phyloP scores from a whole-genome alignment of 192 early-diverging fungal genomes.

The Podila verticillata region DNA sequence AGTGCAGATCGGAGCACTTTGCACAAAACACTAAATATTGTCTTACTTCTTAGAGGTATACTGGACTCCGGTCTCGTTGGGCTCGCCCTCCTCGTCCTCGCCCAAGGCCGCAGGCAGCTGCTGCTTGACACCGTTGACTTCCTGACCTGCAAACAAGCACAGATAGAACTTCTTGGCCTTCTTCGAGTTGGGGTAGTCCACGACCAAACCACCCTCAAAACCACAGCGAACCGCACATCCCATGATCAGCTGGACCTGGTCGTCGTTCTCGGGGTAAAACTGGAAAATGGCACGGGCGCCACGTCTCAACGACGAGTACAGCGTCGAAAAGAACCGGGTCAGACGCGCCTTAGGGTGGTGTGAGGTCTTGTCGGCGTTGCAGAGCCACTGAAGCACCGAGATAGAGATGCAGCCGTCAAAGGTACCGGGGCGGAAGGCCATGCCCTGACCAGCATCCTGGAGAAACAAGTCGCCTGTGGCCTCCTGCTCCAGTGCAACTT shows the following conservation, averaged over 20 bases:
- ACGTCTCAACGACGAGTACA: conserved; percentile 88
- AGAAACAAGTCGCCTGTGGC: conserved; percentile 95
- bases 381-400: conserved; percentile 98
- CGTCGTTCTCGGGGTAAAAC: conserved; percentile 97
- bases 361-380: conserved; percentile 94
- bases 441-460: conserved; percentile 95
- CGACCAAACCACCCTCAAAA: conserved; percentile 94
- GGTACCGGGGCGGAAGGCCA: conserved; percentile 93
- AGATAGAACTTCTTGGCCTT: conserved; percentile 98
- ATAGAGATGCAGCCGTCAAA: conserved; percentile 91
- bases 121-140: conserved; percentile 58
- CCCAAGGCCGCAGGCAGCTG: conserved; percentile 70
- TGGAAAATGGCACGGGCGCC: conserved; percentile 97
- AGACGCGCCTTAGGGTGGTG: conserved; percentile 88
- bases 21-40: too few species aligned
- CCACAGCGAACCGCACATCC: conserved; percentile 88
- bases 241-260: conserved; percentile 94
- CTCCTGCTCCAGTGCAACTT: conserved; percentile 92
- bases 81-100: conserved; percentile 65
- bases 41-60: conserved; percentile 54
- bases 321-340: conserved; percentile 89
- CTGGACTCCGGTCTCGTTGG: conserved; percentile 51
- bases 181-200: conserved; percentile 96
- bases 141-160: conserved; percentile 94
- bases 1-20: too few species aligned